Evolutionary conservation across 345 rosid species (phyloP).

Genomic region (Brassica rapa): DNA sequence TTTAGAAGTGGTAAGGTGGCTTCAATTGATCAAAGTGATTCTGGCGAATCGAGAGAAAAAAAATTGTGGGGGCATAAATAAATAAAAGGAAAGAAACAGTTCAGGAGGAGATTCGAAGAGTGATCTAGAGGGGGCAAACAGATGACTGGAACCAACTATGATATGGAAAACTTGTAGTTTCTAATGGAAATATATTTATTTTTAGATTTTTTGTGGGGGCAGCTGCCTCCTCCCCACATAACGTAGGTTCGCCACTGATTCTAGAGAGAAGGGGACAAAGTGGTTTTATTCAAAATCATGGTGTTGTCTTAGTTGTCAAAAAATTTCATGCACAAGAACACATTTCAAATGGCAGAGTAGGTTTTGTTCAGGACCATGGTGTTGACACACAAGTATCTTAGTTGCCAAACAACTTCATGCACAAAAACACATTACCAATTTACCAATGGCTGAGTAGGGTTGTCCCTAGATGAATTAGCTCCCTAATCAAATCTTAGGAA

Average conservation of each 20-base stretch:
- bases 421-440: not conserved
- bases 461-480: not conserved
- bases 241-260: no score
- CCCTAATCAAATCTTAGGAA: not conserved
- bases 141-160: no score
- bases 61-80: no score
- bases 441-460: not conserved
- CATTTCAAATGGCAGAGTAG: not conserved
- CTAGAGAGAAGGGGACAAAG: not conserved
- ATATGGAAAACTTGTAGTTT: no score
- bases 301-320: not conserved
- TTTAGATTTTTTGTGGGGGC: no score
- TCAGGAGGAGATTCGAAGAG: no score
- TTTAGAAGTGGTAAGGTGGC: not conserved
- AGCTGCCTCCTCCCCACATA: no score
- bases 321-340: not conserved
- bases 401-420: not conserved
- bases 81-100: no score
- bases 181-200: no score
- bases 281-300: not conserved
- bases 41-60: not conserved
- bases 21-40: not conserved
- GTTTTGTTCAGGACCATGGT: not conserved
- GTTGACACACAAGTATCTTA: not conserved
- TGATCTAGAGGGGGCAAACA: no score